phyloP scores from a whole-genome alignment of 2,329 filamentous ascomycete species.

The Colletotrichum gigasporum region DNA sequence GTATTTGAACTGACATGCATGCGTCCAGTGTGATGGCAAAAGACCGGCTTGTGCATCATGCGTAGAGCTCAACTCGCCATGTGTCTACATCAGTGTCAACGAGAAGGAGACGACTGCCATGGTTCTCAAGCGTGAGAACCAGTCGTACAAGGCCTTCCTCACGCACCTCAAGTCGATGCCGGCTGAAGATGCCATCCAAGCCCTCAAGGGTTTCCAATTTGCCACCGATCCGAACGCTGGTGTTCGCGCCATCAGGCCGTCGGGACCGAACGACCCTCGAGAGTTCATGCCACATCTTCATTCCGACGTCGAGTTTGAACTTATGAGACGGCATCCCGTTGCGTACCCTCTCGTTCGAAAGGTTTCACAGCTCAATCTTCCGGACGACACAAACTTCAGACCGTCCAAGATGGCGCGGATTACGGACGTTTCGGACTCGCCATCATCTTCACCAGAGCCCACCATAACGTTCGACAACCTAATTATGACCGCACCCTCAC shows the following conservation, averaged over 20 bases:
- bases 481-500: background rate
- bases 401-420: conserved; percentile 19
- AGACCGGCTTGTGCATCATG: conserved; percentile 34
- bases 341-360: conserved; percentile 19
- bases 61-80: conserved; percentile 21
- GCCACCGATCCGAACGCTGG: conserved; percentile 33
- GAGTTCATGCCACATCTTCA: conserved; percentile 17
- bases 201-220: conserved; percentile 35
- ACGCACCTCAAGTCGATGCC: conserved; percentile 35
- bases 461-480: background rate
- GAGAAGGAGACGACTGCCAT: conserved; percentile 31
- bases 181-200: conserved; percentile 24
- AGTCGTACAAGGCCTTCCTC: conserved; percentile 36
- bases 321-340: conserved; percentile 12
- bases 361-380: background rate
- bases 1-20: background rate
- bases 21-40: conserved; percentile 32
- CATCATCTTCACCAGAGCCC: background rate
- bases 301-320: conserved; percentile 26
- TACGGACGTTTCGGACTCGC: background rate
- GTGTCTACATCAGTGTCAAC: conserved; percentile 31
- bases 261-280: background rate
- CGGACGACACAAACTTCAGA: background rate
- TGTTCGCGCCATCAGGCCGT: conserved; percentile 13
- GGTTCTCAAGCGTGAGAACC: conserved; percentile 26